A percentile compares a stretch with the other conserved stretches of the same genome.
Evolutionary conservation across 805 yeast species (phyloP).

Genomic region (Kuraishia capsulata): DNA sequence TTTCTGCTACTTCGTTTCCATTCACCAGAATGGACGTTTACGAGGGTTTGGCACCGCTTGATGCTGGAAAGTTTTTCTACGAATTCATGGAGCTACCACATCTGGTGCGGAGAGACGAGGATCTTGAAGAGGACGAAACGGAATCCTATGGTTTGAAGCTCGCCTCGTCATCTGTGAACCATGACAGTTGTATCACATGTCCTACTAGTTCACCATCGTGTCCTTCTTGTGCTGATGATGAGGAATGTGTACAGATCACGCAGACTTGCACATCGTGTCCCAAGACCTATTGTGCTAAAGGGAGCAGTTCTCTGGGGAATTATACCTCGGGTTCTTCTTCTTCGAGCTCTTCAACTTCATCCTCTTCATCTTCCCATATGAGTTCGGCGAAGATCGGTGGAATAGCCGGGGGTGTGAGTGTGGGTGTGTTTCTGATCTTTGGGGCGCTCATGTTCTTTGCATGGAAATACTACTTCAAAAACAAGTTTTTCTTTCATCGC

Average conservation of each 20-base stretch:
- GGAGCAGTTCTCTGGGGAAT: conserved; percentile 11
- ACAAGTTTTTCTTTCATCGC: conserved; percentile 8
- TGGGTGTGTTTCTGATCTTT: conserved; percentile 36
- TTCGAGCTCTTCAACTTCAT: conserved; percentile 3
- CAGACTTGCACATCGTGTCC: conserved; percentile 56
- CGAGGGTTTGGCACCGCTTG: no score
- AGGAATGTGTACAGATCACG: conserved; percentile 45
- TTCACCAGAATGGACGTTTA: no score
- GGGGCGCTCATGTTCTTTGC: conserved; percentile 28
- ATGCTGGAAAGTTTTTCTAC: no score
- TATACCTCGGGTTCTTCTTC: conserved; percentile 6
- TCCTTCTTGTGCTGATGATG: conserved; percentile 43
- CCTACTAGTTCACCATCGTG: conserved; percentile 25
- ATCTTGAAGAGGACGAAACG: no score
- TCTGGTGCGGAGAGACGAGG: no score
- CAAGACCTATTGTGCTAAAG: conserved; percentile 35
- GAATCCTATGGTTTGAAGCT: not conserved
- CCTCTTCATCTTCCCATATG: conserved; percentile 6
- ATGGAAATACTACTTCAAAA: conserved; percentile 31
- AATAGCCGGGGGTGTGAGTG: conserved; percentile 66
- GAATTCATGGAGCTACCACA: no score
- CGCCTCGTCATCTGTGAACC: not conserved
- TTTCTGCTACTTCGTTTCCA: no score
- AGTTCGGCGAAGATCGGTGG: conserved; percentile 33
- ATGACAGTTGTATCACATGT: not conserved